These are phyloP conservation scores for Micractinium conductrix DNA, from an alignment of 139 green algal species.

Conservation along the genomic window DNA sequence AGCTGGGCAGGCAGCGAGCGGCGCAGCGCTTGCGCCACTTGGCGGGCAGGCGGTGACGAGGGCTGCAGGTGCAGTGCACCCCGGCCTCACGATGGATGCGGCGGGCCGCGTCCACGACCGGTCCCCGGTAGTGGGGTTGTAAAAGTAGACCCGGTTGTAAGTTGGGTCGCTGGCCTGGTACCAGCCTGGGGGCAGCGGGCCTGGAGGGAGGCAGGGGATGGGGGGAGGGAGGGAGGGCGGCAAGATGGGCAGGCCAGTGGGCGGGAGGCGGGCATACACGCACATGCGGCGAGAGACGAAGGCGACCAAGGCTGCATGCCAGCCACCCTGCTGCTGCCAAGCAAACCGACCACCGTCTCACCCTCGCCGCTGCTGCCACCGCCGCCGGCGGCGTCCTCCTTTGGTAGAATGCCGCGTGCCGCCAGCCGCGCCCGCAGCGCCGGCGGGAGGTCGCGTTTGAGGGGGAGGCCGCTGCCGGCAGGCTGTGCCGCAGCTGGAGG, in stretches of 20 bases:
- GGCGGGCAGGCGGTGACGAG: not conserved
- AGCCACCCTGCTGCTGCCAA: too few relatives aligned
- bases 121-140: constrained; percentile 69
- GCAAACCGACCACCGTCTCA: too few relatives aligned
- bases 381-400: not conserved
- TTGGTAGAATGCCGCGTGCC: constrained; percentile 63
- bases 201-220: not conserved
- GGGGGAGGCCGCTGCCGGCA: too few relatives aligned
- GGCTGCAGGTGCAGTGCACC: not conserved
- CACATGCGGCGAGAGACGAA: too few relatives aligned
- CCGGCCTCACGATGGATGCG: too few relatives aligned
- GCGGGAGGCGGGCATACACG: too few relatives aligned
- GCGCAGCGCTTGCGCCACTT: too few relatives aligned
- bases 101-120: constrained; percentile 71
- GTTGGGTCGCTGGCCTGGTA: constrained; percentile 67
- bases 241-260: too few relatives aligned
- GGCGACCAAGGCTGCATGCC: too few relatives aligned
- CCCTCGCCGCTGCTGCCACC: constrained; percentile 24
- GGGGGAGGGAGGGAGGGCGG: too few relatives aligned
- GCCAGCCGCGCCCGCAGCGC: constrained; percentile 61
- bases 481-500: constrained; percentile 3
- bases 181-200: constrained; percentile 70
- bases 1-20: too few relatives aligned
- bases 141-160: constrained; percentile 71
- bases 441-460: constrained; percentile 63